These are phyloP conservation scores for Tetrahymena malaccensis DNA, from an alignment of 73 alveolate species.

Conservation along the genomic window DNA sequence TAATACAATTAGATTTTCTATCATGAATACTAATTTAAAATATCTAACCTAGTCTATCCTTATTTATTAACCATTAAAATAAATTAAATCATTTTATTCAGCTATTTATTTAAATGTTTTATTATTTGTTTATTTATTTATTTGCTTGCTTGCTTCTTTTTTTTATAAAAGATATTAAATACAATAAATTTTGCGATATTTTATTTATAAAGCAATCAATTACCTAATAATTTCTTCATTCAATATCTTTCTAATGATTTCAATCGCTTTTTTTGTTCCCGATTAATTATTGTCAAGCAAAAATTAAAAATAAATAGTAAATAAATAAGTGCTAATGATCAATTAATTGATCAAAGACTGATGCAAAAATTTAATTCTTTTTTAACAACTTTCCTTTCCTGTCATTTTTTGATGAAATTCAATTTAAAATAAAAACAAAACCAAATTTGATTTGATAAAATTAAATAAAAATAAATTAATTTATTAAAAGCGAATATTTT, in stretches of 20 bases:
- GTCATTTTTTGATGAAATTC: neutral
- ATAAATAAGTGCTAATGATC: neutral
- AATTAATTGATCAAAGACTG: neutral
- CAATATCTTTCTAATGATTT: neutral
- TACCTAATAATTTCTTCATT: neutral
- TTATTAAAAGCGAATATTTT: too few species aligned
- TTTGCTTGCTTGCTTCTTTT: neutral
- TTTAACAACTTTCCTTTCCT: neutral
- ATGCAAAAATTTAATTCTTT: neutral
- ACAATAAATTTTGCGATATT: neutral
- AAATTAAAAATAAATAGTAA: neutral
- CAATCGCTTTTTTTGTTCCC: neutral
- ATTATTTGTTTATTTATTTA: neutral
- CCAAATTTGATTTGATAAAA: neutral
- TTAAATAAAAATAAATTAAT: too few species aligned
- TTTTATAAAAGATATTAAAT: neutral
- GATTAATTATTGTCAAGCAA: neutral
- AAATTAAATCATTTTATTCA: constrained; percentile 85
- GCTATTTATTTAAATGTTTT: neutral
- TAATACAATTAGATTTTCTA: too few species aligned
- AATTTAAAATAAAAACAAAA: too few species aligned
- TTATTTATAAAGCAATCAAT: neutral
- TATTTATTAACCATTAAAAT: constrained; percentile 95
- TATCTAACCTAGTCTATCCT: constrained; percentile 89
- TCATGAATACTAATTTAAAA: neutral